phyloP scores from a whole-genome alignment of 2,329 filamentous ascomycete genomes.

The Dothistroma pini region DNA sequence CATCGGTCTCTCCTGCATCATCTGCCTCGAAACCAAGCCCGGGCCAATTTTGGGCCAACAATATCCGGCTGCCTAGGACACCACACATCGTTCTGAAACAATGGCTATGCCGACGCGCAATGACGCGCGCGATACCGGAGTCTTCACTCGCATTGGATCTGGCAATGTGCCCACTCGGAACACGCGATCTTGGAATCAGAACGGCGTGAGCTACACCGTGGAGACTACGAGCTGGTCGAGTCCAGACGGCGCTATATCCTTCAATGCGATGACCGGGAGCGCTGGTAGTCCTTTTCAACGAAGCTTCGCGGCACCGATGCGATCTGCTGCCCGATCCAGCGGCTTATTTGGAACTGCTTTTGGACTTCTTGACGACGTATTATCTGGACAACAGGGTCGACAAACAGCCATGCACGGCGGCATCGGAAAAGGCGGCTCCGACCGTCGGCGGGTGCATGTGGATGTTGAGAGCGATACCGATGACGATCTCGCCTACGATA shows the following conservation, averaged over 20 bases:
- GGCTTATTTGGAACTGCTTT: conserved; percentile 29
- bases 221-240: conserved; percentile 26
- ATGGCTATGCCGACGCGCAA: conserved; percentile 8
- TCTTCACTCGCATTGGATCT: conserved; percentile 16
- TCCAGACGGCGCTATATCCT: conserved; percentile 24
- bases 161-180: conserved; percentile 10
- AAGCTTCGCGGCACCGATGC: conserved; percentile 16
- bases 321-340: conserved; percentile 8
- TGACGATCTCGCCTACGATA: conserved; percentile 23
- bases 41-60: neutral
- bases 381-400: conserved; percentile 19
- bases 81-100: neutral
- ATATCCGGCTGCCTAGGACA: neutral
- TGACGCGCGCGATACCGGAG: conserved; percentile 14
- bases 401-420: conserved; percentile 10
- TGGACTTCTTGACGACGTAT: conserved; percentile 25
- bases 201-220: conserved; percentile 29
- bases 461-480: conserved; percentile 18
- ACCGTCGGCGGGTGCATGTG: conserved; percentile 8
- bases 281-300: conserved; percentile 12
- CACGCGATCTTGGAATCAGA: conserved; percentile 28
- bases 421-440: conserved; percentile 4
- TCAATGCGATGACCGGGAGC: conserved; percentile 24
- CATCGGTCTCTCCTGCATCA: neutral
- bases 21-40: neutral